These are phyloP conservation scores for Wickerhamomyces alni DNA, from an alignment of 805 yeast species.

Conservation along the genomic window DNA sequence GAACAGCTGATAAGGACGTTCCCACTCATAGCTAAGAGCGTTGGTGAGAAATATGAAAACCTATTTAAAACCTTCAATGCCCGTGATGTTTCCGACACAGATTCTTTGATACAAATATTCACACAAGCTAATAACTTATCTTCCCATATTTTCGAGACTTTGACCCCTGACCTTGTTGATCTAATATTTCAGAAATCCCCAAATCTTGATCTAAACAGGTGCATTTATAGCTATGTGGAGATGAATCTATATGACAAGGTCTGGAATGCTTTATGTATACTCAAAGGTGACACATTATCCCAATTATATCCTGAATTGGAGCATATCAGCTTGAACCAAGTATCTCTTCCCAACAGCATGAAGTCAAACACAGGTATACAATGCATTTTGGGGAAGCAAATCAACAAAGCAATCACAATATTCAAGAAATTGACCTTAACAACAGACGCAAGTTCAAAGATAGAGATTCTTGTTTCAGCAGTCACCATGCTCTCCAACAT, in stretches of 20 bases:
- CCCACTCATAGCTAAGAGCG: conserved; percentile 31
- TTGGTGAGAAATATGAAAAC: conserved; percentile 33
- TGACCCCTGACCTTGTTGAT: conserved; percentile 20
- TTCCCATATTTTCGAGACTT: conserved; percentile 23
- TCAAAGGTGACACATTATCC: conserved; percentile 20
- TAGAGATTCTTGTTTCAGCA: conserved; percentile 43
- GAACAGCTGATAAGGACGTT: conserved; percentile 33
- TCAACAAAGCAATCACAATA: conserved; percentile 44
- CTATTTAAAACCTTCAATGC: conserved; percentile 34
- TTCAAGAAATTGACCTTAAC: conserved; percentile 42
- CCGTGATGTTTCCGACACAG: conserved; percentile 23
- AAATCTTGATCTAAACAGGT: conserved; percentile 39
- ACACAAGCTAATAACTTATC: conserved; percentile 22
- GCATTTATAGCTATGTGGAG: conserved; percentile 70
- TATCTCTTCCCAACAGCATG: conserved; percentile 30
- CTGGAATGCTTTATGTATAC: conserved; percentile 43
- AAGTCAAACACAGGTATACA: conserved; percentile 24
- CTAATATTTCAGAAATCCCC: conserved; percentile 26
- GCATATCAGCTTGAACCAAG: conserved; percentile 33
- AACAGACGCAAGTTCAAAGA: conserved; percentile 42
- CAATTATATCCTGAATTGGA: conserved; percentile 19
- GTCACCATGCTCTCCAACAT: conserved; percentile 42
- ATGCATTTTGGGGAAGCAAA: conserved; percentile 33
- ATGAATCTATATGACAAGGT: conserved; percentile 56
- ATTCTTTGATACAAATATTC: conserved; percentile 22